Percentiles rank a stretch among this genome's conserved stretches.
phyloP scores from a whole-genome alignment of 768 basidiomycete species.

The Agaricus blazei region DNA sequence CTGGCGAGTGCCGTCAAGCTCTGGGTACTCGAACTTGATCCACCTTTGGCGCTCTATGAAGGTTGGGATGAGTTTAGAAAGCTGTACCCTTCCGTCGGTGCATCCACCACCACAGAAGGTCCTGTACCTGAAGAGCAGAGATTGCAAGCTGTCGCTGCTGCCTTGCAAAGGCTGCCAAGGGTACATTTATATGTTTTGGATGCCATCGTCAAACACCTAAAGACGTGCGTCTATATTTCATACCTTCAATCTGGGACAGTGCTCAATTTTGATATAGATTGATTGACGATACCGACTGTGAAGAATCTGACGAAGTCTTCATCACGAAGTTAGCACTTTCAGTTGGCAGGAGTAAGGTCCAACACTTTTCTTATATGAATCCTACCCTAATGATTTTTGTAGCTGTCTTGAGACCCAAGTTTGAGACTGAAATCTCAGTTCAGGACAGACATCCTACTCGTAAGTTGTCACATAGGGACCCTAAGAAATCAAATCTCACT shows the following conservation, averaged over 20 bases:
- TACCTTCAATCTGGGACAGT: neutral
- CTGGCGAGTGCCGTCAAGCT: conserved; percentile 83
- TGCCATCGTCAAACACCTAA: conserved; percentile 71
- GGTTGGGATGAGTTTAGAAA: conserved; percentile 89
- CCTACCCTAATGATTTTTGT: conserved; percentile 7
- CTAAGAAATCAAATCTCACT: neutral
- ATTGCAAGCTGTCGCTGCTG: conserved; percentile 53
- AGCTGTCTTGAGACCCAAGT: conserved; percentile 81
- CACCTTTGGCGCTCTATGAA: conserved; percentile 80
- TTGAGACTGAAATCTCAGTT: conserved; percentile 80
- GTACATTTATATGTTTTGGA: conserved; percentile 81
- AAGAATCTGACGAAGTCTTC: conserved; percentile 76
- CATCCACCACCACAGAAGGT: conserved; percentile 46
- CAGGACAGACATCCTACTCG: conserved; percentile 86
- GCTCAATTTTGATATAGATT: conserved; percentile 38
- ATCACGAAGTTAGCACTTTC: conserved; percentile 85
- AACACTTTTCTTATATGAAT: neutral
- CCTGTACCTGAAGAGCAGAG: conserved; percentile 52
- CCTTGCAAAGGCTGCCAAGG: conserved; percentile 68
- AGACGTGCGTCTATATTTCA: conserved; percentile 39
- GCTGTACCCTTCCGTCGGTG: conserved; percentile 76
- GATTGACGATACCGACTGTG: conserved; percentile 59
- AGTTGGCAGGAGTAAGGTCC: conserved; percentile 71
- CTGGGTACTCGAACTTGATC: conserved; percentile 89
- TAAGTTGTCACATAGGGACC: conserved; percentile 25